Base-by-base conservation (phyloP, 805 yeast species). In the Ogataea pignaliae region DNA sequence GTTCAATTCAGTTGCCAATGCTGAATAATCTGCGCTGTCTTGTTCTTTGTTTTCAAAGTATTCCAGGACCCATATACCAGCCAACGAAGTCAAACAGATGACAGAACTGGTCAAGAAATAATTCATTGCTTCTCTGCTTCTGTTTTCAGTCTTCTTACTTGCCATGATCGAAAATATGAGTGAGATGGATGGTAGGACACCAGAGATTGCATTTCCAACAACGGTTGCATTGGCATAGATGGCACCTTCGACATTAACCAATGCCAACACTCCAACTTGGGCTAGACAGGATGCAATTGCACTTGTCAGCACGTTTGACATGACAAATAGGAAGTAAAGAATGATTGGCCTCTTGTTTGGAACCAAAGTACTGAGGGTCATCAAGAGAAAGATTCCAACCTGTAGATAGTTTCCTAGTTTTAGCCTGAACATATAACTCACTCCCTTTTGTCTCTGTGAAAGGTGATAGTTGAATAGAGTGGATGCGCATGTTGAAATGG, bases 131-230 rank as follows among this genome's bases (percentile, higher is more conserved):
- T 59, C 65, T n/a, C 42, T 50, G 11, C 59, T 50, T 48, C 56
- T 53, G 45, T 46, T 56, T 37, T 12, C 46, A 6, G 41, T 38
- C 10, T 54, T 48, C 11, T 40, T 35, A 41, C 43, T 60, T 10
- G 50, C 49, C 28, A 60, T 55, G 21, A 78, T 79, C 10, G 85
- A 76, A 10, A 75, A 46, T 47, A 81, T 82, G 53, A 79, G 75
- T 12, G 85, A 81, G 15, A 85, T 59, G 0, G 96, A 81, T 2
- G 99, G 98, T 31, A 91, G 67, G 0, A 93, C 96, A 2, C 99
- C 99, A 0, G 97, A 88, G 14, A 91, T 69, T 0, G 96, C 96
- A 63, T 91, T 96, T 1, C 99, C 99, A 3, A 90, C 90, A 85
- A 93, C 87, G 2, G 85, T 85, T 0, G 86, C 95, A 57, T 93